A percentile compares a stretch with the other conserved stretches of the same genome.
Conservation (phyloP, 192 early-diverging fungal genomes). For the Ambispora gerdemannii region DNA sequence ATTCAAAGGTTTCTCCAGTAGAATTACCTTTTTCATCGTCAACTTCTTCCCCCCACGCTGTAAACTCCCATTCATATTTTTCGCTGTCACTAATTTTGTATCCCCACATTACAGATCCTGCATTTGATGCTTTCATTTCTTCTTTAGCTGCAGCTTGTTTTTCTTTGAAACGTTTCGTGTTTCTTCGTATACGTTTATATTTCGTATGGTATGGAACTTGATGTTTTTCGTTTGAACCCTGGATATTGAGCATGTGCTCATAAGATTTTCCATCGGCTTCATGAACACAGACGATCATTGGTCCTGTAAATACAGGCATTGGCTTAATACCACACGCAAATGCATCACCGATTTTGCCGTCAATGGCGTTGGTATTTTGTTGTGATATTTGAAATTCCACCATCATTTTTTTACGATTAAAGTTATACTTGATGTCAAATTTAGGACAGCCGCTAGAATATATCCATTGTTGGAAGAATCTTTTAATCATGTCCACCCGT, state of each 20-base stretch:
- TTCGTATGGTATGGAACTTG: constrained; percentile 97
- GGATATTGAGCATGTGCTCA: constrained; percentile 80
- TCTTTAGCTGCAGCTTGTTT: constrained; percentile 60
- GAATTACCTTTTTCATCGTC: constrained; percentile 57
- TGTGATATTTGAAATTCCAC: constrained; percentile 87
- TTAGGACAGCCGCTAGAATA: constrained; percentile 87
- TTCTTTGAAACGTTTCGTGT: constrained; percentile 69
- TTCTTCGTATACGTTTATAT: constrained; percentile 91
- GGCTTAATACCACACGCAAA: not conserved
- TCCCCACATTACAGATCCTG: constrained; percentile 49
- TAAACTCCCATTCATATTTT: constrained; percentile 68
- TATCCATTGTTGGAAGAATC: constrained; percentile 93
- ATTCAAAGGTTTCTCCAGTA: constrained; percentile 77
- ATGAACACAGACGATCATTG: constrained; percentile 71
- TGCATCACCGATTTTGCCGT: not conserved
- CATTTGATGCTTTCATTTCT: constrained; percentile 63
- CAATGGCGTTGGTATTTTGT: constrained; percentile 56
- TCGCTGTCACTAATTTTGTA: constrained; percentile 57
- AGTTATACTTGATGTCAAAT: constrained; percentile 76
- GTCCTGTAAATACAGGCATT: constrained; percentile 42
- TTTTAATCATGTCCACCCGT: constrained; percentile 49
- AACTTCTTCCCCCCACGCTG: constrained; percentile 79
- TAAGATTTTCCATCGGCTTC: constrained; percentile 83
- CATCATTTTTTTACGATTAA: constrained; percentile 95
- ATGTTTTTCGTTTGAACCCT: constrained; percentile 67